A percentile compares a stretch with the other conserved stretches of the same genome.
Conservation (phyloP, 306 rosid species). For the Ormosia emarginata region DNA sequence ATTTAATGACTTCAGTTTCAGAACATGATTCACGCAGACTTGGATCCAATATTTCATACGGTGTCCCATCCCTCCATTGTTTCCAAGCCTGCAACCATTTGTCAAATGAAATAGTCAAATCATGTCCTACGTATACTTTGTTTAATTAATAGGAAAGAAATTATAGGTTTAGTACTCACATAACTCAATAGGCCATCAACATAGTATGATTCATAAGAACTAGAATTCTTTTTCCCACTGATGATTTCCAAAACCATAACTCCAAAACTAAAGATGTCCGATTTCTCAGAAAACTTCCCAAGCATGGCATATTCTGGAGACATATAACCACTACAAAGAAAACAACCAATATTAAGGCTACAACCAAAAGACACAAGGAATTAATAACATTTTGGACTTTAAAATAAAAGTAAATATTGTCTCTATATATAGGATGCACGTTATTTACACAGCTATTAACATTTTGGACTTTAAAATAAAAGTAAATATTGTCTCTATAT, state of each 20-base stretch:
- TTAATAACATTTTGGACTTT: not conserved
- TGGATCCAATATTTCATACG: conserved; percentile 19
- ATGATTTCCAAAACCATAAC: conserved; percentile 33
- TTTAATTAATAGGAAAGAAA: not conserved
- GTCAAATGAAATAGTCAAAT: not conserved
- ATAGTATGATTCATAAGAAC: not conserved
- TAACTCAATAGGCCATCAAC: not conserved
- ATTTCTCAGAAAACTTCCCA: conserved; percentile 31
- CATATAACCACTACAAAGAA: conserved; percentile 28
- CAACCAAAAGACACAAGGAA: not conserved
- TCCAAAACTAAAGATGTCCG: conserved; percentile 37
- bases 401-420: not conserved
- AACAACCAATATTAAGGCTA: not conserved
- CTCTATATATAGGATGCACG: not conserved
- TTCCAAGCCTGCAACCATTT: conserved; percentile 24
- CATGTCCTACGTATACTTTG: not conserved
- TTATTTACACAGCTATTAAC: not conserved
- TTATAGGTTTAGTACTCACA: not conserved
- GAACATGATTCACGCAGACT: not conserved
- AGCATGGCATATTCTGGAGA: conserved; percentile 39
- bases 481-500: not conserved
- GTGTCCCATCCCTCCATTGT: conserved; percentile 19
- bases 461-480: not conserved
- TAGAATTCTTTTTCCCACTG: conserved; percentile 25
- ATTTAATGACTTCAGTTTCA: not conserved